These are phyloP conservation scores for Elasticomyces elasticus DNA, from an alignment of 495 filamentous ascomycete genomes.

Conservation along the genomic window DNA sequence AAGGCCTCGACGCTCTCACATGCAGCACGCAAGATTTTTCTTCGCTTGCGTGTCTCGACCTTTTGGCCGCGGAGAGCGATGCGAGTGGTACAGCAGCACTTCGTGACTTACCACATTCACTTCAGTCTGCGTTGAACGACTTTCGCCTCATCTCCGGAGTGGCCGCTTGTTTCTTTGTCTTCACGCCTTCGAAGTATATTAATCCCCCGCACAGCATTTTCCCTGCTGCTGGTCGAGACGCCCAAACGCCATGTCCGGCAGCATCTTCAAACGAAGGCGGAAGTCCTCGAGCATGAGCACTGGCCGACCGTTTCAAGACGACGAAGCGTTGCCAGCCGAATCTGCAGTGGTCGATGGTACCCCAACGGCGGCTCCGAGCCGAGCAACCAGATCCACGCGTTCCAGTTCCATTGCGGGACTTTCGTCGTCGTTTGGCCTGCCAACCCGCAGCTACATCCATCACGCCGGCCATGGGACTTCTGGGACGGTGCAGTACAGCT, in stretches of 20 bases:
- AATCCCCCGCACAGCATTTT: neutral
- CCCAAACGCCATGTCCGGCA: constrained; percentile 4
- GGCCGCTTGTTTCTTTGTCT: neutral
- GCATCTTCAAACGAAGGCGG: constrained; percentile 11
- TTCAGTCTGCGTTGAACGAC: neutral
- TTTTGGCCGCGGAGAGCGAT: neutral
- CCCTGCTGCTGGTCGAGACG: neutral
- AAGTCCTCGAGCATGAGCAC: constrained; percentile 5
- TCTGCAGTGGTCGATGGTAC: neutral
- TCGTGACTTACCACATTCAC: neutral
- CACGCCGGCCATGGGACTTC: constrained; percentile 55
- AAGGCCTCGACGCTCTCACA: no score
- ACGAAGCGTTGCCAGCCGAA: neutral
- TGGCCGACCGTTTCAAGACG: neutral
- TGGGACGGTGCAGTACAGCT: constrained; percentile 62
- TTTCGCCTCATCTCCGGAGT: neutral
- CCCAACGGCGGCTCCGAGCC: neutral
- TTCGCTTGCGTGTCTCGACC: neutral
- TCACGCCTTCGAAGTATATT: neutral
- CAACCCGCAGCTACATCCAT: constrained; percentile 48
- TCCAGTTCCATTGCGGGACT: constrained; percentile 19
- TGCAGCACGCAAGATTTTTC: neutral
- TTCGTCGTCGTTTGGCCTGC: constrained; percentile 30
- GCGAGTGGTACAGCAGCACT: neutral
- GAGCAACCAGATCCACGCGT: constrained; percentile 1